Evolutionary conservation across 768 basidiomycete species (phyloP), one percentile per base, ranked within the genome.

Genomic region (Zangia roseola): DNA sequence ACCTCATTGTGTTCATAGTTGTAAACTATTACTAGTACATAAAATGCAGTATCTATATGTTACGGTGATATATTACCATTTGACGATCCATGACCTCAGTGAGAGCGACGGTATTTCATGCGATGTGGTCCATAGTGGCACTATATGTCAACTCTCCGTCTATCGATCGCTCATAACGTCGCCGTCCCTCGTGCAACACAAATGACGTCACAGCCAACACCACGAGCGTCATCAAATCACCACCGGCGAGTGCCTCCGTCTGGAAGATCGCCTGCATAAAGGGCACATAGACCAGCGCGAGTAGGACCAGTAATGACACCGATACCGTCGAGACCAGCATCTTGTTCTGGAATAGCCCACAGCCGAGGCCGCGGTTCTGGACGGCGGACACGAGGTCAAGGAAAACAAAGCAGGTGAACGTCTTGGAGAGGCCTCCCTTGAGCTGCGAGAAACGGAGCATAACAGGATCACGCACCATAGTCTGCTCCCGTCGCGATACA

Each of bases 401-500:
- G 76, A 97, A 91, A 49, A 98, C 95, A 70, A 98, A 98, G 64
- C 85, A 88, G 16, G 94, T 89, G 69, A 98, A 98, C 21, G 95
- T 97, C 95, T 97, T 68, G n/a, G 25, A 43, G 8, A 17, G 34
- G 35, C 33, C 19, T 37, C 17, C 30, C 5, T 38, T 45, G 7
- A 54, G 21, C 25, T 6, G 6, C 33, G 8, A 35, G n/a, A 7
- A 14, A 33, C 6, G 20, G 41, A 8, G 17, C n/a, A 12, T 5
- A 17, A 20, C 16, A 23, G 16, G 34, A 13, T 37, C 10, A 73
- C 86, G 57, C 50, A 92, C 94, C 94, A 97, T 95, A 0, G 95
- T 98, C 69, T 98, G 95, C 56, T 97, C 95, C 55, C 94, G 74
- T 47, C 81, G 74, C 25, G 90, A 86, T 77, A 94, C 83, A 35